Percentiles rank a stretch among this genome's conserved stretches.
phyloP scores from a whole-genome alignment of 495 filamentous ascomycete species.

The Acidiella bohemica region DNA sequence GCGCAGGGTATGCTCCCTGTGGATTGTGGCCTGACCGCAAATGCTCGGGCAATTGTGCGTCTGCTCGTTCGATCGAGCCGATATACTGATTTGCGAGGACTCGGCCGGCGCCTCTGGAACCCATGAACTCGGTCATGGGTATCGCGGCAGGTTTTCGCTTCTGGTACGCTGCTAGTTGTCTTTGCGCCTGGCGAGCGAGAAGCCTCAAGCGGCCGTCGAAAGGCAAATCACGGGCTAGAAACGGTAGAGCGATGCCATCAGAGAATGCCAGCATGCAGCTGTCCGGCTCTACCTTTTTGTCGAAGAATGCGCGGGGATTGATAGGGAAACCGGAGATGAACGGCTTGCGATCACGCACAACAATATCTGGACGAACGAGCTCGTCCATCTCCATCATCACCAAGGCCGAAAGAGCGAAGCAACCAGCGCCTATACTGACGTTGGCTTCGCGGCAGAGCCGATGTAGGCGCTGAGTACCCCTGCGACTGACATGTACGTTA shows the following conservation, averaged over 20 bases:
- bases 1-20: slow-evolving; percentile 25
- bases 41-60: slow-evolving; percentile 16
- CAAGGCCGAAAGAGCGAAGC: slow-evolving; percentile 27
- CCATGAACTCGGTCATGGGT: slow-evolving; percentile 9
- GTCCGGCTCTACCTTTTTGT: slow-evolving; percentile 20
- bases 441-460: slow-evolving; percentile 22
- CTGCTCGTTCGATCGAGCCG: slow-evolving; percentile 20
- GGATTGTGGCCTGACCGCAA: slow-evolving; percentile 20
- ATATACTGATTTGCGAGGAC: slow-evolving; percentile 27
- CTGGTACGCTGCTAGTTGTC: slow-evolving; percentile 27
- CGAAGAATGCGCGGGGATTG: slow-evolving; percentile 28
- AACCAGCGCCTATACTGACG: slow-evolving; percentile 25
- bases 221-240: slow-evolving; percentile 22
- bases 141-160: slow-evolving; percentile 17
- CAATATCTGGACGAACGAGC: slow-evolving; percentile 16
- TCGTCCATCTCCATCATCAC: slow-evolving; percentile 31
- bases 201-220: slow-evolving; percentile 23
- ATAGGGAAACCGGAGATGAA: slow-evolving; percentile 29
- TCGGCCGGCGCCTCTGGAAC: slow-evolving; percentile 16
- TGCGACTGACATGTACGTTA: slow-evolving; percentile 9
- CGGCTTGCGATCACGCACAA: slow-evolving; percentile 17
- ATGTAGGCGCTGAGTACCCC: slow-evolving; percentile 19
- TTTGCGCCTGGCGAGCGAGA: slow-evolving; percentile 23
- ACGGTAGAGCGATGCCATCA: slow-evolving; percentile 27
- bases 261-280: slow-evolving; percentile 29